Evolutionary conservation across 352 stramenopile species (phyloP), one percentile per base, ranked within the genome.

Genomic region (Aphanomyces invadans): DNA sequence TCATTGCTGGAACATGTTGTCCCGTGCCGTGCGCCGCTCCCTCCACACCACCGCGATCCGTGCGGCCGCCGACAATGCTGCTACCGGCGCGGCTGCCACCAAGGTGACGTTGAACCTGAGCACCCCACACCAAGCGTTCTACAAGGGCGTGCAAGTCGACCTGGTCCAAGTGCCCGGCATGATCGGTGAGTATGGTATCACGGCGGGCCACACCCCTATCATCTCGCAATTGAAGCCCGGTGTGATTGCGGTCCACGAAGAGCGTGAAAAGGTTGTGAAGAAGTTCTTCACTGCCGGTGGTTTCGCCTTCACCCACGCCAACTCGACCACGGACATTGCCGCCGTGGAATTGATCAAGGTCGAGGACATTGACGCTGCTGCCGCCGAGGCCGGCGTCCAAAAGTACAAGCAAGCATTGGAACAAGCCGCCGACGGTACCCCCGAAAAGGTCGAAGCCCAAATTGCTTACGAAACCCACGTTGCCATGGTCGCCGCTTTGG

Each of bases 251-350:
- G 84, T 93, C 51, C 84, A 93, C 75, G 74, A 90, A 38, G 79
- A 90, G 69, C 79, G 82, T 60, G 84, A 91, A 71, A 87, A 86
- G 75, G 81, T 91, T 53, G 76, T 93, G 38, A 93, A 98, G 77
- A 97, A 96, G 76, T 99, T 98, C 81, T 99, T 99, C 83, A 97
- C 98, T 63, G 83, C 92, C 36, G 96, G 95, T 69, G 96, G 96
- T 70, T 98, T 98, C 71, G 92, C 96, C 39, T 78, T 99, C 68
- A 98, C 95, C 57, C 95, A 98, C 79, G 86, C 86, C 59, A 93
- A 98, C 77, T 98, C 92, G 62, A 79, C 90, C 51, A 99, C 96
- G 52, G 96, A 99, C 79, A 97, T 99, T 75, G 80, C 96, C 33
- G 98, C 92, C 74, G 93, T 97, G 51, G 96, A 99, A 77, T 89